These are phyloP conservation scores for Byssochlamys sp. DNA, from an alignment of 2,329 filamentous ascomycete genomes.

Conservation along the genomic window DNA sequence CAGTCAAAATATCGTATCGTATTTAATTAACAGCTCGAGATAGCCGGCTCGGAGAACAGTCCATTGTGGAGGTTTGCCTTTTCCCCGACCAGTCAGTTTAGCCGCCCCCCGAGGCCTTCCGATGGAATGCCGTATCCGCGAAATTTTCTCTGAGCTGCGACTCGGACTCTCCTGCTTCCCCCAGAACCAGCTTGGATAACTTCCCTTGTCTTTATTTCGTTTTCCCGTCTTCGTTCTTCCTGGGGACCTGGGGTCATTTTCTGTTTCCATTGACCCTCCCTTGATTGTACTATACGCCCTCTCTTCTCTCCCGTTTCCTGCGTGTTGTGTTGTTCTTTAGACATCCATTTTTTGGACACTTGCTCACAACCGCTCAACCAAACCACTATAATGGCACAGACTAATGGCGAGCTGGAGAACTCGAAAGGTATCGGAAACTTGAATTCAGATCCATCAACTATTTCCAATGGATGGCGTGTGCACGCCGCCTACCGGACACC, in stretches of 20 bases:
- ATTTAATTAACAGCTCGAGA: too few relatives aligned
- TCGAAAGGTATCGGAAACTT: slow-evolving; percentile 26
- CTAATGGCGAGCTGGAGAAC: slow-evolving; percentile 31
- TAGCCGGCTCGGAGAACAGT: not conserved
- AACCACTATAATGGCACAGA: slow-evolving; percentile 27
- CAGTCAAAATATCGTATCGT: too few relatives aligned
- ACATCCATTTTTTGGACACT: slow-evolving; percentile 1
- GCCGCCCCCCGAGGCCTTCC: slow-evolving; percentile 27
- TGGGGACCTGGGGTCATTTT: slow-evolving; percentile 3
- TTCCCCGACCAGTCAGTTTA: slow-evolving; percentile 14
- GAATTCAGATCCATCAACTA: slow-evolving; percentile 1
- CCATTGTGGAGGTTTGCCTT: slow-evolving; percentile 7
- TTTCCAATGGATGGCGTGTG: slow-evolving; percentile 5
- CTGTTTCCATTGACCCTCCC: slow-evolving; percentile 3
- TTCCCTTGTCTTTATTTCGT: slow-evolving; percentile 12
- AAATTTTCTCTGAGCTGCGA: slow-evolving; percentile 31
- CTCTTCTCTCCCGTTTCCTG: slow-evolving; percentile 2
- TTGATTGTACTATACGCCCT: slow-evolving; percentile 4
- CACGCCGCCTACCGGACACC: not conserved
- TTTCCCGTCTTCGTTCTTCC: slow-evolving; percentile 8
- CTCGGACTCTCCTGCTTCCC: slow-evolving; percentile 12
- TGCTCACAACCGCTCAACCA: slow-evolving; percentile 2
- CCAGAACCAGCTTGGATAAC: slow-evolving; percentile 13
- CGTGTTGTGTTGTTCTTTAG: slow-evolving; percentile 11
- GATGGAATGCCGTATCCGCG: slow-evolving; percentile 32